Evolutionary conservation across 2,329 filamentous ascomycete genomes (phyloP).

Genomic region (Hypoxylon sp.): DNA sequence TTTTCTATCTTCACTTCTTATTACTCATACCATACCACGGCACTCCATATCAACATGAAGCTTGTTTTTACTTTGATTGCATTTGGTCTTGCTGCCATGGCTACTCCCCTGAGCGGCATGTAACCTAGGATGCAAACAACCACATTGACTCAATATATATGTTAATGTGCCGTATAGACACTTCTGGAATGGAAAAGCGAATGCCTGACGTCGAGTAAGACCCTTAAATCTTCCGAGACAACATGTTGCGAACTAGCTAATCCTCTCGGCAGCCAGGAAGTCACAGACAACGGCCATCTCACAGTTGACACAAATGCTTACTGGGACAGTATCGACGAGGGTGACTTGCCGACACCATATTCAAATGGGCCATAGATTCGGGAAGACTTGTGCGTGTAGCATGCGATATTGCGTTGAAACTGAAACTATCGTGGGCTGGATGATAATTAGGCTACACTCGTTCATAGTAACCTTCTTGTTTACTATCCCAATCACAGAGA

Average conservation of each 20-base stretch:
- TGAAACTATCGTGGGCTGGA: not conserved
- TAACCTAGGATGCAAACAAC: not conserved
- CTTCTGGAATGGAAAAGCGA: constrained; percentile 3
- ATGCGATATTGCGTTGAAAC: not conserved
- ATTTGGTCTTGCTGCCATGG: not conserved
- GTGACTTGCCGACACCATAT: too few relatives aligned
- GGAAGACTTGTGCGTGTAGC: too few relatives aligned
- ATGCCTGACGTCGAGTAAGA: constrained; percentile 16
- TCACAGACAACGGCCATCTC: not conserved
- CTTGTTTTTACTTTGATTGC: not conserved
- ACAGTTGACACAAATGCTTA: not conserved
- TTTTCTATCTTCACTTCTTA: not conserved
- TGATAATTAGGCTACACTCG: not conserved
- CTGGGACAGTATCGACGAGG: not conserved
- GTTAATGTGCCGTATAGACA: constrained; percentile 3
- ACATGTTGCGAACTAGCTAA: not conserved
- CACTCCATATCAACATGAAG: not conserved
- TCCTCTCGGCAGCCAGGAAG: not conserved
- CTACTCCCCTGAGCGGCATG: not conserved
- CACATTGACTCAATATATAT: not conserved
- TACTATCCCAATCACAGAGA: not conserved
- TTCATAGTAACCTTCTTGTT: not conserved
- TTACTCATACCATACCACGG: not conserved
- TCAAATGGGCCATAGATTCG: too few relatives aligned
- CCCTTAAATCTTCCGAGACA: not conserved